These are phyloP conservation scores for Monilinia aucupariae DNA, from an alignment of 2,329 filamentous ascomycete genomes.

Conservation along the genomic window DNA sequence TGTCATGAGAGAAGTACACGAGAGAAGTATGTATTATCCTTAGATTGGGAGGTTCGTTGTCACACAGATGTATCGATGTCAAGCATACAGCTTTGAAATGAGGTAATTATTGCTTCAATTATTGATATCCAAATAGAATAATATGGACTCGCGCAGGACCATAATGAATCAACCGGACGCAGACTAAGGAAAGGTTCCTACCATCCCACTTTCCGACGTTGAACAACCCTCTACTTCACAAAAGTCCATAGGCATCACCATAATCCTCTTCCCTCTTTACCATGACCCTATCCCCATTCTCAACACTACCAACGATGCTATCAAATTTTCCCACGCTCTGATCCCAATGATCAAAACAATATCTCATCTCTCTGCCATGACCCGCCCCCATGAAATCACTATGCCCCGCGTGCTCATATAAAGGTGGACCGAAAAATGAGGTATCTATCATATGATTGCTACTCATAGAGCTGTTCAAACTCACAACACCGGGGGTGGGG, in stretches of 20 bases:
- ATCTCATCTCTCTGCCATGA: background rate
- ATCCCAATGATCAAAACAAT: background rate
- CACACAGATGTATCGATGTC: background rate
- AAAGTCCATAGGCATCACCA: background rate
- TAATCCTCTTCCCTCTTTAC: background rate
- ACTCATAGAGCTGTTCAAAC: background rate
- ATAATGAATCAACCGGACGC: background rate
- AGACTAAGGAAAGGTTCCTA: background rate
- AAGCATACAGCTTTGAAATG: background rate
- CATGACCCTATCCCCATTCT: background rate
- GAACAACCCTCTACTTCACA: background rate
- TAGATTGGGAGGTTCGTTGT: background rate
- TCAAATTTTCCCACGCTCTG: background rate
- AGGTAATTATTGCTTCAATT: background rate
- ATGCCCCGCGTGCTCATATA: background rate
- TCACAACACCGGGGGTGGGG: background rate
- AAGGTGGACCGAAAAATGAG: background rate
- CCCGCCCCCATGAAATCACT: background rate
- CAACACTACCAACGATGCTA: background rate
- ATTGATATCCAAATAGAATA: background rate
- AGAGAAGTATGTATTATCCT: background rate
- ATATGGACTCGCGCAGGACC: background rate
- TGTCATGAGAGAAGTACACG: background rate
- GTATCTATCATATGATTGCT: background rate
- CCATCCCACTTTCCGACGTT: background rate